Base-by-base conservation (phyloP, 192 early-diverging fungal species). In the Podochytrium sp. region DNA sequence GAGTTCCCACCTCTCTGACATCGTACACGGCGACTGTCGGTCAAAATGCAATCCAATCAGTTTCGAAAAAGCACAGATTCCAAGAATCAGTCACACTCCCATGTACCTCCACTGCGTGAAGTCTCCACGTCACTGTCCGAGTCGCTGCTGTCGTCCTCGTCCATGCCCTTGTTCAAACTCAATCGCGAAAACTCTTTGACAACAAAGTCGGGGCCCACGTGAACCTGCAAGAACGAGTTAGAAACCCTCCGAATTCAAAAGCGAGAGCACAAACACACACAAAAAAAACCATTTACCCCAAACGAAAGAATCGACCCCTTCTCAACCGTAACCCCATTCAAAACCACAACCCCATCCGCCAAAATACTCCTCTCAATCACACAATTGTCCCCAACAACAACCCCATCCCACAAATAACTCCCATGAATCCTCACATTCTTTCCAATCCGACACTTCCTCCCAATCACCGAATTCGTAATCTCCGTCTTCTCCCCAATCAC, bases 381-480 rank as follows among this genome's bases (percentile, higher is more conserved):
- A 59, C 89, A 91, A 69, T 90, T 86, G 69, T 91, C 82, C 33
- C 79, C 90, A 49, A 98, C 89, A 20, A 73, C 80, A 14, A 87
- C 85, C 59, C 85, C 83, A 74, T 95, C 92, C 91, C 94, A 96
- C 61, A 99, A 81, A 62, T 95, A 96, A 3, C 93, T 90, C 33
- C 90, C 91, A 34, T 93, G 83, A 50, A 99, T 90, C 38, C 80
- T 77, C 16, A 94, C 91, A 72, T 92, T 87, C 30, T 84, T 83
- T 77, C 83, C 79, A 78, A 99, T 93, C 23, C 66, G 65, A 80
- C 95, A 97, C 41, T 87, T 86, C 41, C 86, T 78, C 35, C 97
- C 96, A 80, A 99, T 90, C 20, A 95, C 90, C 23, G 94, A 93
- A 78, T 95, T 84, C 0, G 82, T 78, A 10, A 98, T 84, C 5